A percentile compares a stretch with the other conserved stretches of the same genome.
phyloP scores from a whole-genome alignment of 2,329 filamentous ascomycete genomes.

The Apiospora rasikravindrae region DNA sequence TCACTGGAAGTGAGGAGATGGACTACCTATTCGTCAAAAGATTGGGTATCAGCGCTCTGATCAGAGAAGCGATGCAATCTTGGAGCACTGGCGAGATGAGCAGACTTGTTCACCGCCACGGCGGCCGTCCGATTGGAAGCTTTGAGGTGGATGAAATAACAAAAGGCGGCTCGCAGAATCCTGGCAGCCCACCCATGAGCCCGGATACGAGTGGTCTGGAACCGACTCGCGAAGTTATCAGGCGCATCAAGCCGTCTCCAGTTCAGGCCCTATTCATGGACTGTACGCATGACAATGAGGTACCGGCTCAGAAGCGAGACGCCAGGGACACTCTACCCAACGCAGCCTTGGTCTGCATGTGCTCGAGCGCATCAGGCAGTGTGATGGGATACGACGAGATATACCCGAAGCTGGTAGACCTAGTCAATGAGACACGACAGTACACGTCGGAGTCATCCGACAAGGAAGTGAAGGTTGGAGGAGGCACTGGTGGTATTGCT shows the following conservation, averaged over 20 bases:
- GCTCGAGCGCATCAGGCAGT: conserved; percentile 89
- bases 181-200: conserved; percentile 40
- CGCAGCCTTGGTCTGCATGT: conserved; percentile 94
- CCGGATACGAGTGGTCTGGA: conserved; percentile 37
- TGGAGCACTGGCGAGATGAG: conserved; percentile 96
- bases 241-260: conserved; percentile 82
- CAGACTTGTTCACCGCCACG: conserved; percentile 89
- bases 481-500: conserved; percentile 83
- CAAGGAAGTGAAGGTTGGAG: conserved; percentile 65
- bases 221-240: conserved; percentile 68
- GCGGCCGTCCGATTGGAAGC: conserved; percentile 92
- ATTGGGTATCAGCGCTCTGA: conserved; percentile 87
- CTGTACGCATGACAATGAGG: conserved; percentile 98
- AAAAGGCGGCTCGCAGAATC: conserved; percentile 56
- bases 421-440: conserved; percentile 85
- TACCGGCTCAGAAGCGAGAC: conserved; percentile 92
- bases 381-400: conserved; percentile 99
- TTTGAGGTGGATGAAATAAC: conserved; percentile 92
- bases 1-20: conserved; percentile 93
- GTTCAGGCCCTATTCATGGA: conserved; percentile 98
- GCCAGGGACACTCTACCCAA: conserved; percentile 93
- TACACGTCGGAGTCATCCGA: conserved; percentile 80
- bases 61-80: conserved; percentile 97
- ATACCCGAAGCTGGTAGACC: conserved; percentile 89
- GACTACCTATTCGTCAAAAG: conserved; percentile 96